Percentiles rank a stretch among this genome's conserved stretches.
phyloP scores from a whole-genome alignment of 306 rosid genomes.

The Fagus sylvatica region DNA sequence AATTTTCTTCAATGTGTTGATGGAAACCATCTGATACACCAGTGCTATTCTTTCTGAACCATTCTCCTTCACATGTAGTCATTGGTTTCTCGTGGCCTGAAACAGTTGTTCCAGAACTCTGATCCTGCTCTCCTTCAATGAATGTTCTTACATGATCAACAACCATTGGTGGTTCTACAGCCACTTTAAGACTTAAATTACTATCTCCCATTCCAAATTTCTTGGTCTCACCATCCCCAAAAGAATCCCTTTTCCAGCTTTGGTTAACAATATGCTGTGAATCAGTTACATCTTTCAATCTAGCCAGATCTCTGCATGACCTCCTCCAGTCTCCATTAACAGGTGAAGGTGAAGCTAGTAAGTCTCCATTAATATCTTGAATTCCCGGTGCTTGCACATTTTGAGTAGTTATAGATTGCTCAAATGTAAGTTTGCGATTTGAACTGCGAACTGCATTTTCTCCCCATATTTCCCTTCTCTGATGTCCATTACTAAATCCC shows the following conservation, averaged over 20 bases:
- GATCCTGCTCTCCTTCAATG: slow-evolving; percentile 5
- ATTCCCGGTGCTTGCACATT: slow-evolving; percentile 10
- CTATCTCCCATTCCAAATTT: slow-evolving; percentile 20
- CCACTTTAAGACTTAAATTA: not conserved
- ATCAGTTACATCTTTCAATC: slow-evolving; percentile 20
- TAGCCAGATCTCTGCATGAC: slow-evolving; percentile 21
- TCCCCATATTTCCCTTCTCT: slow-evolving; percentile 43
- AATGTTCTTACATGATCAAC: slow-evolving; percentile 21
- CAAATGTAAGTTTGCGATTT: slow-evolving; percentile 41
- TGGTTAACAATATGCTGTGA: slow-evolving; percentile 11
- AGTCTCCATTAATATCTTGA: not conserved
- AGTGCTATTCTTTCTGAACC: slow-evolving; percentile 23
- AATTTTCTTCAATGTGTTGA: slow-evolving; percentile 22
- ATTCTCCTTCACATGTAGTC: not conserved
- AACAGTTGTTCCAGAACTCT: slow-evolving; percentile 20
- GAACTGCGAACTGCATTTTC: slow-evolving; percentile 31
- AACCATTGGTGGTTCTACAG: slow-evolving; percentile 25
- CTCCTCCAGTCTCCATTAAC: slow-evolving; percentile 27
- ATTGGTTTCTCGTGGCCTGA: not conserved
- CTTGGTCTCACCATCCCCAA: slow-evolving; percentile 18
- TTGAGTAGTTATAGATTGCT: slow-evolving; percentile 2
- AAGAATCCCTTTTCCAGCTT: slow-evolving; percentile 17
- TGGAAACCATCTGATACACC: slow-evolving; percentile 10
- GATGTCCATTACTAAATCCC: slow-evolving; percentile 49
- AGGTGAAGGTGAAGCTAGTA: slow-evolving; percentile 14